Conservation (phyloP, 2,329 filamentous ascomycete species). For the Pleurostoma richardsiae region DNA sequence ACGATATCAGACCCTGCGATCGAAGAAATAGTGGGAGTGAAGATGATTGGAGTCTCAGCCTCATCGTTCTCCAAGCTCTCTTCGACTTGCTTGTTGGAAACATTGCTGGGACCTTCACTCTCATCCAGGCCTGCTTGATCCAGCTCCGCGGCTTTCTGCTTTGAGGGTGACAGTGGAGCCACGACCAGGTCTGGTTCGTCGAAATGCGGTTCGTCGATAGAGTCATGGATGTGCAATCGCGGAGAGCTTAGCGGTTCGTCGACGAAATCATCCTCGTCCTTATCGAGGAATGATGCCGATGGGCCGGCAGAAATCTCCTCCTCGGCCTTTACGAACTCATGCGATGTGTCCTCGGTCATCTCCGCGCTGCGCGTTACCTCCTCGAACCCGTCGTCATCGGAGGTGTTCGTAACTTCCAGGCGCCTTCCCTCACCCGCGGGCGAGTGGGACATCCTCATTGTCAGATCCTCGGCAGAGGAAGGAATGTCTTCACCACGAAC, state of each 20-base stretch:
- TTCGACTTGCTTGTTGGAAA: slow-evolving; percentile 12
- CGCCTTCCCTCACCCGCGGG: slow-evolving; percentile 61
- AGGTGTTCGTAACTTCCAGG: slow-evolving; percentile 73
- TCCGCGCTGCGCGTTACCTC: slow-evolving; percentile 71
- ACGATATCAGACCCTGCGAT: slow-evolving; percentile 7
- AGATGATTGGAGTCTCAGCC: neutral
- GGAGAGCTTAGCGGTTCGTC: slow-evolving; percentile 72
- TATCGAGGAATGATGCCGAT: slow-evolving; percentile 41
- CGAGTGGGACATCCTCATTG: slow-evolving; percentile 49
- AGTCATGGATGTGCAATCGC: slow-evolving; percentile 56
- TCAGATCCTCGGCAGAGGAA: slow-evolving; percentile 56
- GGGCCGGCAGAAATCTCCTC: slow-evolving; percentile 40
- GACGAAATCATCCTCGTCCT: slow-evolving; percentile 69
- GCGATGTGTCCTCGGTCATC: slow-evolving; percentile 66
- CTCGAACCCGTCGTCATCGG: slow-evolving; percentile 90
- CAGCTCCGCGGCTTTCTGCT: slow-evolving; percentile 18
- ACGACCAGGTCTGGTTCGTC: slow-evolving; percentile 54
- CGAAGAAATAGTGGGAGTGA: slow-evolving; percentile 6
- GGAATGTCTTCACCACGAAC: slow-evolving; percentile 32
- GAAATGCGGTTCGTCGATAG: slow-evolving; percentile 43
- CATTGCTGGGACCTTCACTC: slow-evolving; percentile 11
- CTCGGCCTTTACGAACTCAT: slow-evolving; percentile 60
- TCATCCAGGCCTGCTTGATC: too few relatives aligned
- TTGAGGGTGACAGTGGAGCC: slow-evolving; percentile 51
- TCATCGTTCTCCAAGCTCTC: neutral